Evolutionary conservation across 371 early-diverging fungal genomes (phyloP).

Genomic region (Capniomyces stellatus): DNA sequence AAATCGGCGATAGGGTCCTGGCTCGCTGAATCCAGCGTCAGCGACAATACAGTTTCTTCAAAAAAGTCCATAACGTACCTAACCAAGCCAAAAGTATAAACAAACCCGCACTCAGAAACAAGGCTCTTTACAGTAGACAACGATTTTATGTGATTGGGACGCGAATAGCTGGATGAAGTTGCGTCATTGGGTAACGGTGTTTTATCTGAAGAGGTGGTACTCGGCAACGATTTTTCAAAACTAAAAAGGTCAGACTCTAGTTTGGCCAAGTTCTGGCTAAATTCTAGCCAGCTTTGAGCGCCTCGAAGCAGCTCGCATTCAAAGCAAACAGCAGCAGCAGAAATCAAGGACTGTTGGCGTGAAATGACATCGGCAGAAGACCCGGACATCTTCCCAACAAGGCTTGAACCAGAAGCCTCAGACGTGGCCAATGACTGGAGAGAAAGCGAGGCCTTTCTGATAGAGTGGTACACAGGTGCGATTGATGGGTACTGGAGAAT

Average conservation of each 20-base stretch:
- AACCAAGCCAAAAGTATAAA: conserved; percentile 1
- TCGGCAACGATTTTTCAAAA: no score
- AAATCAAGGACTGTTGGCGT: neutral
- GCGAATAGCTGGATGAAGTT: no score
- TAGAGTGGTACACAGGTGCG: neutral
- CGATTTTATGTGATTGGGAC: no score
- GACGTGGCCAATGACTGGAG: neutral
- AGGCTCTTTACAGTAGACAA: no score
- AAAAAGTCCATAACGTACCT: neutral
- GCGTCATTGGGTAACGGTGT: no score
- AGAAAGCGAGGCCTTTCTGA: neutral
- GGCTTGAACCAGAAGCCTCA: neutral
- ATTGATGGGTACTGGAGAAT: neutral
- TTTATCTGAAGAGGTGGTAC: no score
- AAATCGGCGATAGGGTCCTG: no score
- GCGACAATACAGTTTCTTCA: neutral
- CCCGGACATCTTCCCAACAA: neutral
- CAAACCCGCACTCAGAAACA: neutral
- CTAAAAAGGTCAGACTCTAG: no score
- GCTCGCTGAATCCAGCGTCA: no score
- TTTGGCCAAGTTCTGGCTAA: no score
- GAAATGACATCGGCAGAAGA: neutral
- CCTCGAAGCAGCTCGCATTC: neutral
- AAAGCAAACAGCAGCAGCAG: neutral
- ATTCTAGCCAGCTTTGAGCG: neutral